Conservation (phyloP, 176 grass and related monocot genomes). For the Thalia dealbata region DNA sequence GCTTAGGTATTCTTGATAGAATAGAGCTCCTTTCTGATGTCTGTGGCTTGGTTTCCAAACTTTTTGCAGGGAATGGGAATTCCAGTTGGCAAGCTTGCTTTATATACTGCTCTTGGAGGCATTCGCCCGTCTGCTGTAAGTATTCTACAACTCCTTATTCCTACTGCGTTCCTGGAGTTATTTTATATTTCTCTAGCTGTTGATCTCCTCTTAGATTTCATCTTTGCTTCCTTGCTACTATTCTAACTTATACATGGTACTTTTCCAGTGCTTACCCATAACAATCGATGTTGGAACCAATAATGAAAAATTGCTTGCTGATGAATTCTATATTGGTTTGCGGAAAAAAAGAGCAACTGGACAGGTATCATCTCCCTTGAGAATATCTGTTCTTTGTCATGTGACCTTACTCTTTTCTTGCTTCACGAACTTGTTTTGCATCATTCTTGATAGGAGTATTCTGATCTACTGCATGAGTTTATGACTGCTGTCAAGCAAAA, state of each 20-base stretch:
- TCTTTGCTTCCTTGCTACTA: not conserved
- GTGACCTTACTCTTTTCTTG: not conserved
- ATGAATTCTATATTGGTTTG: constrained; percentile 90
- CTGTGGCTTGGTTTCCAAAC: not conserved
- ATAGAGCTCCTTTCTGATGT: not conserved
- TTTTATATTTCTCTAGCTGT: not conserved
- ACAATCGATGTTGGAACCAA: constrained; percentile 97
- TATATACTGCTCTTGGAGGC: constrained; percentile 83
- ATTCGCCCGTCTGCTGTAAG: constrained; percentile 70
- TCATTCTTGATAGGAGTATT: constrained; percentile 52
- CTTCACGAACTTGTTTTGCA: not conserved
- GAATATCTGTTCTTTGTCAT: not conserved
- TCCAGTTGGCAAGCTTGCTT: constrained; percentile 77
- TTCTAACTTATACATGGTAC: not conserved
- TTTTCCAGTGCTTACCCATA: constrained; percentile 85
- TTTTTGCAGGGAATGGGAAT: constrained; percentile 78
- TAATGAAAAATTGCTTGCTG: constrained; percentile 61
- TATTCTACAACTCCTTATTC: too few relatives aligned
- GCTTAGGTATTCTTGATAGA: not conserved
- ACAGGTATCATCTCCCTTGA: constrained; percentile 28
- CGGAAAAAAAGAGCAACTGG: constrained; percentile 79
- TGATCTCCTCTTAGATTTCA: not conserved
- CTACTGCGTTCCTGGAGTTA: not conserved
- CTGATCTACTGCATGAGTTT: constrained; percentile 71
- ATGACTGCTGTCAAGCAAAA: constrained; percentile 80